Evolutionary conservation across 352 stramenopile genomes (phyloP), one percentile per base, ranked within the genome.

Genomic region (Pythium aristosporum): DNA sequence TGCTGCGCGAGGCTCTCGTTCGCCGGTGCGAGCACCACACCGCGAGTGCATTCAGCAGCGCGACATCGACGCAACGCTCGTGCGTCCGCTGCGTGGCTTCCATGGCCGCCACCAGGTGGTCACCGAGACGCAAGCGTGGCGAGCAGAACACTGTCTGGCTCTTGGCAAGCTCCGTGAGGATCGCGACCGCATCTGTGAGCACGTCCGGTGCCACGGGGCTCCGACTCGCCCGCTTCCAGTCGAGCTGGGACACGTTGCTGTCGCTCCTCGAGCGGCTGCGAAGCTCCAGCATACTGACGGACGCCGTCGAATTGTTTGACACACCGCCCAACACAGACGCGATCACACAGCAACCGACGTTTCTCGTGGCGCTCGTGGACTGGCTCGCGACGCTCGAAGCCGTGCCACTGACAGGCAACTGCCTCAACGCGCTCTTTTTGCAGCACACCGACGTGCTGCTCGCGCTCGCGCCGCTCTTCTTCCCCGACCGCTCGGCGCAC

Each of bases 11-110:
- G 69, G 10, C 67, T 63, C 7, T 67, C 69, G 15, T 71, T 75
- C 50, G 68, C 77, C 11, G 73, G 61, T 18, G 75, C 68, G 68
- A 76, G 55, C 76, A 76, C 72, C 72, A 78, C 12, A 61, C 50
- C 1, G 72, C 72, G 25, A 78, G 44, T 12, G 52, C 67, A 9
- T 74, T 65, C 1, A 78, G 58, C 6, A 64, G 71, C 5, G 61
- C 41, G 15, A 74, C 5, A 10, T 72, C 64, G 5, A 75, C n/a
- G 10, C 28, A n/a, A 30, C 25, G 34, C 11, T 36, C n/a, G 2
- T 23, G 15, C 20, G 42, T 9, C 5, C 56, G 49, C 1, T 53
- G 54, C 12, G 30, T 57, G 1, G 49, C 50, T 18, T 53, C 53
- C 57, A 76, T 61, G 8, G 51, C 58, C 1, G 65, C 44, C 12